Percentiles rank a stretch among this genome's conserved stretches.
phyloP scores from a whole-genome alignment of 257 asterid genomes.

The Lantana camara region DNA sequence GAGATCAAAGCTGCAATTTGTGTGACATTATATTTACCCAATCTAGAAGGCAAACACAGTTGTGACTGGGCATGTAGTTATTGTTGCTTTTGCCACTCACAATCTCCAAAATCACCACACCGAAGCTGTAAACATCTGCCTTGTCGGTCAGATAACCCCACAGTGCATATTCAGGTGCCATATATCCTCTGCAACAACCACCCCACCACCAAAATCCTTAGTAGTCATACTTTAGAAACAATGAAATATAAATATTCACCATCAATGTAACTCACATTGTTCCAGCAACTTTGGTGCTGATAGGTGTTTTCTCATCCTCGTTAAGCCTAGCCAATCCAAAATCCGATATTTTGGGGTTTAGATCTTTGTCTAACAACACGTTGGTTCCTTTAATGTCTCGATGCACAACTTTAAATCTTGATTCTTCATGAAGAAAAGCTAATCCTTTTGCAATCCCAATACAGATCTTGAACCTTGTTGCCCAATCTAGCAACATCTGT shows the following conservation, averaged over 20 bases:
- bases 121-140: constrained; percentile 92
- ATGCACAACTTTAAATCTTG: constrained; percentile 81
- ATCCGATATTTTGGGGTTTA: constrained; percentile 88
- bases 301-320: constrained; percentile 81
- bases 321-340: constrained; percentile 90
- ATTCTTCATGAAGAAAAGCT: constrained; percentile 85
- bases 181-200: constrained; percentile 70
- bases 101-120: constrained; percentile 75
- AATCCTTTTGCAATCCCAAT: constrained; percentile 84
- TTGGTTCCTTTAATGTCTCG: constrained; percentile 95
- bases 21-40: constrained; percentile 57
- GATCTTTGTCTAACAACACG: constrained; percentile 73
- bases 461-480: constrained; percentile 75
- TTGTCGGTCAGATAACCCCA: constrained; percentile 91
- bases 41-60: constrained; percentile 82
- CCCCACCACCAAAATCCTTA: no score
- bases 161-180: constrained; percentile 97
- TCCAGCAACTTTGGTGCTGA: constrained; percentile 92
- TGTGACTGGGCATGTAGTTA: constrained; percentile 58
- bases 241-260: no score
- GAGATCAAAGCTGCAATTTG: no score
- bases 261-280: constrained; percentile 94
- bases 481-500: constrained; percentile 75
- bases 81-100: constrained; percentile 87
- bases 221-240: no score